Percentiles rank a stretch among this genome's conserved stretches.
Evolutionary conservation across 306 rosid genomes (phyloP).

Genomic region (Astragalus membranaceus): DNA sequence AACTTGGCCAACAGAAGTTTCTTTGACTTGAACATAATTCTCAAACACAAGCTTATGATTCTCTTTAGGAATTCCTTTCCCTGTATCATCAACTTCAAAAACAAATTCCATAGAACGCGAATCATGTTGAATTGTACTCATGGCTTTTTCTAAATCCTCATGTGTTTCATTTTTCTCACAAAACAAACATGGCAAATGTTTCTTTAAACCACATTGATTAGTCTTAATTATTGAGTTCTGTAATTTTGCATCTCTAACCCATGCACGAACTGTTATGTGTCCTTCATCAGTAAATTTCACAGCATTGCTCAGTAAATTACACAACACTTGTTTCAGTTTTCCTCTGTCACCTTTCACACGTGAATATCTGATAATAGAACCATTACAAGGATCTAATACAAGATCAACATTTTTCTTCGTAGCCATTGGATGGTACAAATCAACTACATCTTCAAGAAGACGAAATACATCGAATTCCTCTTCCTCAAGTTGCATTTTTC

Average conservation of each 20-base stretch:
- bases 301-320: constrained; percentile 77
- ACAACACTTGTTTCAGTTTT: constrained; percentile 65
- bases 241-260: constrained; percentile 46
- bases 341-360: constrained; percentile 67
- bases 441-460: constrained; percentile 67
- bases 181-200: constrained; percentile 28
- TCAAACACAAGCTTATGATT: constrained; percentile 52
- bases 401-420: constrained; percentile 63
- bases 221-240: constrained; percentile 33
- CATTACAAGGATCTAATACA: constrained; percentile 61
- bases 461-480: constrained; percentile 57
- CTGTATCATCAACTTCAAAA: constrained; percentile 80
- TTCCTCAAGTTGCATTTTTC: constrained; percentile 74
- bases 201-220: constrained; percentile 2
- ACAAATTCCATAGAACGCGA: constrained; percentile 44
- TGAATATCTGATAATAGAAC: constrained; percentile 40
- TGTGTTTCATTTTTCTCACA: constrained; percentile 18
- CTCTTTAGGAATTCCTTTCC: constrained; percentile 89
- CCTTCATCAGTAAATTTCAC: constrained; percentile 72
- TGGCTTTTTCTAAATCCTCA: constrained; percentile 21
- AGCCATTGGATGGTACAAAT: constrained; percentile 54
- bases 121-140: constrained; percentile 24
- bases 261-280: constrained; percentile 49
- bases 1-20: constrained; percentile 45
- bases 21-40: constrained; percentile 71